Evolutionary conservation across 805 yeast genomes (phyloP).

Genomic region (Metschnikowia corniflorae): DNA sequence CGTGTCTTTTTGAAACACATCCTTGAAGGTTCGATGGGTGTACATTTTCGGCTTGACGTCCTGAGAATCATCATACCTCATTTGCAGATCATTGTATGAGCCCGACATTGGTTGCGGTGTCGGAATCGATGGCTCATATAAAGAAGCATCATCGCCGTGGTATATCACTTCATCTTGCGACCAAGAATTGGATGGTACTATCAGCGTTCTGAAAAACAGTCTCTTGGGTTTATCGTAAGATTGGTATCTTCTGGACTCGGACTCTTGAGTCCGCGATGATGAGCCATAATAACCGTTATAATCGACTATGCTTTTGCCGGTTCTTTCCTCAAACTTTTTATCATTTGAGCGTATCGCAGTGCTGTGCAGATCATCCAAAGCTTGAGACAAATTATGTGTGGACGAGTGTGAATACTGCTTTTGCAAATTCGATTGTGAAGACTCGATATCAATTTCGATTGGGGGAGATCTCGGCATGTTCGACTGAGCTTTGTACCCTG

Average conservation of each 20-base stretch:
- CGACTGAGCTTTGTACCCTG: neutral
- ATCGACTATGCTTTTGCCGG: conserved; percentile 4
- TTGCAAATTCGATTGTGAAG: no score
- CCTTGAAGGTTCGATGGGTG: conserved; percentile 38
- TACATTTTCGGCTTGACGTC: conserved; percentile 31
- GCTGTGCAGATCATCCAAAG: neutral
- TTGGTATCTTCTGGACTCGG: neutral
- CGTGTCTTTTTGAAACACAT: conserved; percentile 30
- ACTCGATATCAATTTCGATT: no score
- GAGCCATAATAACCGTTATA: conserved; percentile 10
- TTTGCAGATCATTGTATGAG: conserved; percentile 37
- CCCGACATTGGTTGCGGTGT: conserved; percentile 19
- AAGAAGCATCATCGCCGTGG: conserved; percentile 4
- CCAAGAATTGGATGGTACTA: neutral
- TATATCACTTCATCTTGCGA: neutral
- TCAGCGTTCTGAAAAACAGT: neutral
- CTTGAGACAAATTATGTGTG: neutral
- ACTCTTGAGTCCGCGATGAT: neutral
- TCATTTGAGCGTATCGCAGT: neutral
- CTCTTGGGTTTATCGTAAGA: neutral
- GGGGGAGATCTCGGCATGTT: neutral
- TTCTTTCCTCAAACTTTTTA: no score
- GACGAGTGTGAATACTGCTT: neutral
- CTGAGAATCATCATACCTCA: conserved; percentile 30
- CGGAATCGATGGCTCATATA: conserved; percentile 12